These are phyloP conservation scores for Phytophthora tubulina DNA, from an alignment of 352 stramenopile species.

Conservation along the genomic window DNA sequence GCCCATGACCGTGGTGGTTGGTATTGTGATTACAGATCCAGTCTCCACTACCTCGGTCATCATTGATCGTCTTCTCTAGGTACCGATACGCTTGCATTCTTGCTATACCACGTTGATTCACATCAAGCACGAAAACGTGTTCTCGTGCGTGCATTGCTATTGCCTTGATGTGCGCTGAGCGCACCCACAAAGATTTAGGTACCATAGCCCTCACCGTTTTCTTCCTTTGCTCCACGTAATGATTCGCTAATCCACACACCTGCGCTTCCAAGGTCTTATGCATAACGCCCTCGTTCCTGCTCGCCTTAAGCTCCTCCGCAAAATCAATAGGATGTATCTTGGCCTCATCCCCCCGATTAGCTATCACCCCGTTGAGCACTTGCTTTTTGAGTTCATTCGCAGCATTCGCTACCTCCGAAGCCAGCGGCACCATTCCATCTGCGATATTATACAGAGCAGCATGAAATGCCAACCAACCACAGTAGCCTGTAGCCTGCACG, in stretches of 20 bases:
- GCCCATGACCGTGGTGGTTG: not conserved
- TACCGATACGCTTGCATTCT: slow-evolving; percentile 7
- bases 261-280: not conserved
- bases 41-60: not conserved
- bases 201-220: not conserved
- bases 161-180: not conserved
- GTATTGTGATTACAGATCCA: not conserved
- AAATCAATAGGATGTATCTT: not conserved
- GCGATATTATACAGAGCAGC: not conserved
- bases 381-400: slow-evolving; percentile 1
- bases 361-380: slow-evolving; percentile 6
- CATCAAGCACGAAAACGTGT: not conserved
- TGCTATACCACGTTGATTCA: not conserved
- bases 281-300: not conserved
- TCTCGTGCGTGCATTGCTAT: slow-evolving; percentile 9
- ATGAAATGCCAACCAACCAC: slow-evolving; percentile 5
- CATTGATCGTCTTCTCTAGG: not conserved
- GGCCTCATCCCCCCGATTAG: not conserved
- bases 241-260: not conserved
- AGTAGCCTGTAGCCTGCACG: not conserved
- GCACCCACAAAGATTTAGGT: not conserved
- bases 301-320: not conserved
- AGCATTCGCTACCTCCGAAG: not conserved
- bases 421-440: not conserved
- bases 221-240: not conserved